Base-by-base conservation (phyloP, 345 rosid genomes). In the Hibiscus tridactylites region DNA sequence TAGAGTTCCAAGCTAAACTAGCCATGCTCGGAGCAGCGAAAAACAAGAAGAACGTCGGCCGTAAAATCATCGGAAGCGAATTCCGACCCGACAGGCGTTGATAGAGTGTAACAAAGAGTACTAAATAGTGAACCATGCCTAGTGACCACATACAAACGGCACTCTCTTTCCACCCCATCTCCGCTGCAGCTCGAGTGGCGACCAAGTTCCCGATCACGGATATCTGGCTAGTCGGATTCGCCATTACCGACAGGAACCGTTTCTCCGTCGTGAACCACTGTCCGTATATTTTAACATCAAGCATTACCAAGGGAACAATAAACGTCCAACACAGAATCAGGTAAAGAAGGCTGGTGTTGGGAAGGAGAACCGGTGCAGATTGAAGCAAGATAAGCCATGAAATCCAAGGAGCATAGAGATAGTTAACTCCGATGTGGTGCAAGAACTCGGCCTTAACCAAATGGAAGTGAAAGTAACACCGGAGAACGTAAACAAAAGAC, bases 231-330 rank as follows among this genome's bases (percentile, higher is more conserved):
- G 90, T 84, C 0, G 93, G 91, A 53, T 89, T 92, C 1, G 93
- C 92, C 50, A 82, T 75, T 9, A 76, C 61, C 0, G 88, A 88
- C 10, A 88, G 59, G 56, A 88, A 85, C 72, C 80, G 76, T 79
- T 81, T 88, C 79, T 86, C 84, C 1, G 90, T 86, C 5, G 93
- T 87, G 76, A 90, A 81, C 93, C 97, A 88, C 75, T 87, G 96
- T 16, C 97, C 96, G 21, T 89, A 89, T 54, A 91, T 83, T 66
- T 89, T 89, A 12, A 85, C 49, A 71, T 89, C 89, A 3, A 91
- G 88, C 4, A 83, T 61, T 73, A 79, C 65, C 57, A 91, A 68
- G 0, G 96, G 96, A 62, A 75, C 3, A 6, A 76, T 76, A 67
- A 86, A 84, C 42, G 81, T 50, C 73, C 81, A 77, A 69, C 84